Conservation (phyloP, 306 rosid genomes). For the Prunus mongolica region DNA sequence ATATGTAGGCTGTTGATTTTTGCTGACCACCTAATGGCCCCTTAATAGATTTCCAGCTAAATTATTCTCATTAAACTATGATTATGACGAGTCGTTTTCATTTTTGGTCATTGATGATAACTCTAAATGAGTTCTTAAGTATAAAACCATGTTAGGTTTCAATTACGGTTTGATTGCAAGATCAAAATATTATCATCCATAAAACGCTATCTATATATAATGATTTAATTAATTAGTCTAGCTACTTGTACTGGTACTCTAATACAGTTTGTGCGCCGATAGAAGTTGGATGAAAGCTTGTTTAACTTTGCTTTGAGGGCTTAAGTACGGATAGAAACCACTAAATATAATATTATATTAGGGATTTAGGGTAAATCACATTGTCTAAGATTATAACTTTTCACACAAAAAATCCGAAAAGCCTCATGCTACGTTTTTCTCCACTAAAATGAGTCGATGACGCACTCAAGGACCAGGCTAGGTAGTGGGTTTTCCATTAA, state of each 20-base stretch:
- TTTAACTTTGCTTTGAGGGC: background rate
- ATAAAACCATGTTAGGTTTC: background rate
- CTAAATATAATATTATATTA: background rate
- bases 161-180: background rate
- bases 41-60: background rate
- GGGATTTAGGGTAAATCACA: background rate
- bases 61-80: background rate
- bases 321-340: background rate
- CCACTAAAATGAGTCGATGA: conserved; percentile 15
- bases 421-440: background rate
- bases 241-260: background rate
- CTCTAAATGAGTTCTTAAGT: background rate
- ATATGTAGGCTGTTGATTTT: background rate
- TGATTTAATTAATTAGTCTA: background rate
- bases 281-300: background rate
- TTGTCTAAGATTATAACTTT: conserved; percentile 14
- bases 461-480: background rate
- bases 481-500: conserved; percentile 26
- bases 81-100: background rate
- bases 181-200: background rate
- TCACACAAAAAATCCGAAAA: background rate
- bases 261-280: conserved; percentile 4
- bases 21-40: background rate
- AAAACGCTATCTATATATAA: background rate
- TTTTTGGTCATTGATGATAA: background rate